Base-by-base conservation (phyloP, 345 rosid genomes). In the Mallotus nudiflorus region DNA sequence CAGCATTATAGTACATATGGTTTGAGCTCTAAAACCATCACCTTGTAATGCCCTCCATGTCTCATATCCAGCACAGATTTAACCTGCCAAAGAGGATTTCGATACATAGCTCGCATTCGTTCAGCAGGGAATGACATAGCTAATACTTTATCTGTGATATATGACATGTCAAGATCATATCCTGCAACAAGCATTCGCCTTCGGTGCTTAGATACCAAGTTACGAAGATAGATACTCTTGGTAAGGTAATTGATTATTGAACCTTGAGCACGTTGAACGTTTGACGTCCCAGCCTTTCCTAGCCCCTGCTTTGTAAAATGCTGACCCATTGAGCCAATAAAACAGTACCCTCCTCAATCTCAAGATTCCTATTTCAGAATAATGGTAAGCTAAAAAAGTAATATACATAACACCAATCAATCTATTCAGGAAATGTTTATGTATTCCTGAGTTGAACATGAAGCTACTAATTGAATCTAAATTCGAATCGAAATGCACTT, bases 81-180 rank as follows among this genome's bases (percentile, higher is more conserved):
- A 72, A 94, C 98, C 85, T 94, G 97, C 97, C 98, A 94, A 18
- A 94, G 83, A 62, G 98, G 98, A 73, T 94, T 94, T 25, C 97
- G 84, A 64, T 91, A 90, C 80, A 94, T 78, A 0, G 96, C 95
- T 44, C 92, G 79, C 97, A 94, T 88, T 25, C 87, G 84, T 77
- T 94, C 92, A 1, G 96, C 91, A 14, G 97, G 98, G 71, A 94
- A 91, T 0, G 96, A 91, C 97, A 94, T 94, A 10, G 96, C 97
- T 64, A 94, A 75, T 25, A 94, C 18, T 60, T 73, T 83, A 56
- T 86, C 91, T 0, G 96, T 84, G 61, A 91, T 94, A 50, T 90
- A 91, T 2, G 98, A 90, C 98, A 94, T 94, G 77, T 94, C 98
- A 16, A 94, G 95, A 77, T 91, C 97, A 71, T 89, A 94, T 53